These are phyloP conservation scores for Xylaria sp. DNA, from an alignment of 2,329 filamentous ascomycete genomes.

Conservation along the genomic window DNA sequence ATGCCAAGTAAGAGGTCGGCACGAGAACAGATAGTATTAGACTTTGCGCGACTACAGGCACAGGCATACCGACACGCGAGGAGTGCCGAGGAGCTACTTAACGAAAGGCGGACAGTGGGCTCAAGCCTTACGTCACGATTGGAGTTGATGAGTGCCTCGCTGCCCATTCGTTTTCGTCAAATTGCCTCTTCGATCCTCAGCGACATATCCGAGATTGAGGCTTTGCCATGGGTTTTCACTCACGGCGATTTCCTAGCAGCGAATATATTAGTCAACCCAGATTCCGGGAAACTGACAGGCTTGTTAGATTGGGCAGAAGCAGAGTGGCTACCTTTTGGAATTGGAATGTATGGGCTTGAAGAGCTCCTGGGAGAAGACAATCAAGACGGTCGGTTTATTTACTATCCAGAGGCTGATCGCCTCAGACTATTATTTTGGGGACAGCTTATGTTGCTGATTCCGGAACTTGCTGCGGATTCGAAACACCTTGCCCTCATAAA, in stretches of 20 bases:
- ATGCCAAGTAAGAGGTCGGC: conserved; percentile 12
- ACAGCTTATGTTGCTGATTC: conserved; percentile 43
- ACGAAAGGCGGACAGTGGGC: conserved; percentile 46
- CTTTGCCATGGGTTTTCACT: conserved; percentile 60
- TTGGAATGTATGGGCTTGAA: conserved; percentile 65
- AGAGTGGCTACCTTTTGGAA: conserved; percentile 64
- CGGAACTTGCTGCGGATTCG: conserved; percentile 40
- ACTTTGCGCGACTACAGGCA: conserved; percentile 50
- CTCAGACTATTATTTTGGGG: conserved; percentile 59
- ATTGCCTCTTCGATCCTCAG: conserved; percentile 36
- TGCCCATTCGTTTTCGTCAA: conserved; percentile 46
- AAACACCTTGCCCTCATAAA: conserved; percentile 42
- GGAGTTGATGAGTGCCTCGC: conserved; percentile 41
- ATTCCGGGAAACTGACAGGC: conserved; percentile 54
- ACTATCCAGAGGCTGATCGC: conserved; percentile 49
- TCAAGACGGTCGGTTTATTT: conserved; percentile 46
- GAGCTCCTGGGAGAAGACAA: conserved; percentile 58
- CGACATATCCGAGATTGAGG: conserved; percentile 45
- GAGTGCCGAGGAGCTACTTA: conserved; percentile 18
- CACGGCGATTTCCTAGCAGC: conserved; percentile 65
- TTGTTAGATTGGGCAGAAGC: conserved; percentile 70
- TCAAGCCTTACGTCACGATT: conserved; percentile 49
- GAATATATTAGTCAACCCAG: conserved; percentile 60
- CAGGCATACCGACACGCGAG: conserved; percentile 43
- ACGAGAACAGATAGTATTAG: conserved; percentile 44